A percentile compares a stretch with the other conserved stretches of the same genome.
phyloP scores from a whole-genome alignment of 257 asterid genomes.

The Vinca minor region DNA sequence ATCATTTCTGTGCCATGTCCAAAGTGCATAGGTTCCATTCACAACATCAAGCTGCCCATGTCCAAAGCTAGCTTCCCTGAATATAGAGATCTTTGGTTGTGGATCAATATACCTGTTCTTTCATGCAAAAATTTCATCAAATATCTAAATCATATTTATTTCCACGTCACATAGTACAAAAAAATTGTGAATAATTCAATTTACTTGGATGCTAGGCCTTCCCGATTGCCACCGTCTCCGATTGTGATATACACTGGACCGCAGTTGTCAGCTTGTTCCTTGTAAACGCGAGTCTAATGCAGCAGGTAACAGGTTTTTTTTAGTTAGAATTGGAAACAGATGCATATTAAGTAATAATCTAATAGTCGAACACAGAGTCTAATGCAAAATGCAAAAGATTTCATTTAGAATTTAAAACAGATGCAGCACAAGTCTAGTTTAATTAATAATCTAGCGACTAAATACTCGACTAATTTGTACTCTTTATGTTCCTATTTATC shows the following conservation, averaged over 20 bases:
- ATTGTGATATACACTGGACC: conserved; percentile 60
- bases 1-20: conserved; percentile 80
- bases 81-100: conserved; percentile 46
- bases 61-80: conserved; percentile 85
- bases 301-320: too few relatives aligned
- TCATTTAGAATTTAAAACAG: too few relatives aligned
- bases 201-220: conserved; percentile 71
- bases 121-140: not conserved
- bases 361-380: too few relatives aligned
- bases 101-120: conserved; percentile 54
- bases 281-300: conserved; percentile 48
- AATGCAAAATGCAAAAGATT: too few relatives aligned
- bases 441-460: too few relatives aligned
- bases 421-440: too few relatives aligned
- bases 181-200: not conserved
- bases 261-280: conserved; percentile 40
- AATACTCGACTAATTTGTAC: too few relatives aligned
- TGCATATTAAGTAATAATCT: too few relatives aligned
- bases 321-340: too few relatives aligned
- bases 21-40: conserved; percentile 57
- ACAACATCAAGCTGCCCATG: conserved; percentile 52
- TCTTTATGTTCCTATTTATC: too few relatives aligned
- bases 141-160: too few relatives aligned
- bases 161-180: too few relatives aligned
- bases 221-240: conserved; percentile 84